Evolutionary conservation across 2,329 filamentous ascomycete species (phyloP), one percentile per base, ranked within the genome.

Genomic region (Aspergillus ibericus): DNA sequence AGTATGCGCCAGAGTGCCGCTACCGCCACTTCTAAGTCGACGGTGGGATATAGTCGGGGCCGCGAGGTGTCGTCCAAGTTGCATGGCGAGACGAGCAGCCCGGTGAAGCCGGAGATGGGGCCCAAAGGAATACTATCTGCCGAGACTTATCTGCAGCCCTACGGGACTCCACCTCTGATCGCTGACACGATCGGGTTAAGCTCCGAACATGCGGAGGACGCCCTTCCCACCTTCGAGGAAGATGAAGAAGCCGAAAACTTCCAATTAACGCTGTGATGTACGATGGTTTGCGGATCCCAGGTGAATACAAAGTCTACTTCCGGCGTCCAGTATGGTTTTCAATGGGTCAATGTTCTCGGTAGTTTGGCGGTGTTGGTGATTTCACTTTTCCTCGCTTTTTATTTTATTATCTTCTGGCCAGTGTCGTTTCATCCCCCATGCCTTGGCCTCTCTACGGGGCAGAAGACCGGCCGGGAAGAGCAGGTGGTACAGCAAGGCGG

Each of bases 11-110:
- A 85, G 63, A 82, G 82, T 8, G 80, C 83, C 10, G 88, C 89
- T 1, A 82, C 85, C 20, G 85, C 84, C 5, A 87, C 86, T 5
- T 96, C 92, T 1, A 86, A 88, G 62, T 93, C 86, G 56, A 96
- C 92, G 0, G 83, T 96, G 42, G 93, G 93, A 15, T 96, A 96
- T 72, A 90, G 85, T 56, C 91, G 89, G 72, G 92, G 93, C 34
- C 85, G 91, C 34, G 70, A 66, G 16, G 66, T 75, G 49, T 72
- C 72, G 13, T 68, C 68, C 34, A 67, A 66, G 27, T 62, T 73
- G 20, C 64, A 70, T 27, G 70, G 72, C 44, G 68, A 69, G 32
- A 42, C 62, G 29, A 53, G 65, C 6, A 61, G 66, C 18, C 44
- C 64, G 15, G 65, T 70, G 12, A 65, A 69, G 53, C 59, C 59